Conservation (phyloP, 1,284 basidiomycete genomes). For the Ganoderma leucocontextum region DNA sequence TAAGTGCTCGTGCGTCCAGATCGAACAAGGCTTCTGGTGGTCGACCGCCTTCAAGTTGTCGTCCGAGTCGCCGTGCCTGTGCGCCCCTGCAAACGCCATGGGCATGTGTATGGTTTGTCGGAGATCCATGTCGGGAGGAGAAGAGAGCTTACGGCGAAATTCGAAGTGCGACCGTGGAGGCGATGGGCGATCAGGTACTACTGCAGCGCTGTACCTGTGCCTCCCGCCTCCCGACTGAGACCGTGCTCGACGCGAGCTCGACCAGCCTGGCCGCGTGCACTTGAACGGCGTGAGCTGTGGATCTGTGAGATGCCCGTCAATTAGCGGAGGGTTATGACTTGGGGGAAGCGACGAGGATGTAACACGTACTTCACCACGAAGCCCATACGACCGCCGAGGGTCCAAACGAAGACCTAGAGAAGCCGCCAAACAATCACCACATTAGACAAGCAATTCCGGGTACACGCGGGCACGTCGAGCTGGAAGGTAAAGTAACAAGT, state of each 20-base stretch:
- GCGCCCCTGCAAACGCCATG: background rate
- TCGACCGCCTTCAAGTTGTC: background rate
- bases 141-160: background rate
- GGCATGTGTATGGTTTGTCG: background rate
- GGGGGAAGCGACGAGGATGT: background rate
- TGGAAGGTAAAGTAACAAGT: background rate
- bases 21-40: background rate
- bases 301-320: background rate
- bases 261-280: background rate
- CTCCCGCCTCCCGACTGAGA: background rate
- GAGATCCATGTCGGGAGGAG: background rate
- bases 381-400: background rate
- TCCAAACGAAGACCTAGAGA: background rate
- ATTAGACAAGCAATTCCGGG: background rate
- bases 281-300: background rate
- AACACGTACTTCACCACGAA: background rate
- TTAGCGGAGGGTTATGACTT: background rate
- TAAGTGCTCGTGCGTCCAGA: background rate
- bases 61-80: background rate
- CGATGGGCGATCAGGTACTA: background rate
- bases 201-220: background rate
- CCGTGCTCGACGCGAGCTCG: background rate
- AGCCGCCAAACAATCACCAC: background rate
- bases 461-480: background rate
- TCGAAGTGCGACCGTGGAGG: background rate